Percentiles rank a stretch among this genome's conserved stretches.
Evolutionary conservation across 768 basidiomycete species (phyloP).

Genomic region (Calocybe indica): DNA sequence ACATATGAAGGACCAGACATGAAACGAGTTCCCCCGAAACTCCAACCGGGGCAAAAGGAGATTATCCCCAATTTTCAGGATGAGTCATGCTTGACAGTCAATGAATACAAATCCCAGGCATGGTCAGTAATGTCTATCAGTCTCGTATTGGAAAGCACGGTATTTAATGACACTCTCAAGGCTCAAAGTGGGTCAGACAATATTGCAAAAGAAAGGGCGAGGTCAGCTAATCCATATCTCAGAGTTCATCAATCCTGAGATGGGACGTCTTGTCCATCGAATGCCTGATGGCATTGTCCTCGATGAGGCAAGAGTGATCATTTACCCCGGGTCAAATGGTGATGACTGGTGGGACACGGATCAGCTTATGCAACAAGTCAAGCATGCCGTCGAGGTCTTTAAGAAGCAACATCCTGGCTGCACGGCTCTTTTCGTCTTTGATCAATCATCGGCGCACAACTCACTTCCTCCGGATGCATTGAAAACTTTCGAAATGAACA

Average conservation of each 20-base stretch:
- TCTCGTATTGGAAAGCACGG: not conserved
- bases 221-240: slow-evolving; percentile 29
- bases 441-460: slow-evolving; percentile 37
- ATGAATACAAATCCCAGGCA: slow-evolving; percentile 13
- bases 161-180: too few species aligned
- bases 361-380: slow-evolving; percentile 23
- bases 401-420: too few species aligned
- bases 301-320: slow-evolving; percentile 23
- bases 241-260: slow-evolving; percentile 23
- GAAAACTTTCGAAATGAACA: slow-evolving; percentile 37
- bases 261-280: slow-evolving; percentile 14
- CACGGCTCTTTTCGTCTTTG: slow-evolving; percentile 28
- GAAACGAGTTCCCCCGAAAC: slow-evolving; percentile 8
- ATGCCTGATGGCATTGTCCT: slow-evolving; percentile 12
- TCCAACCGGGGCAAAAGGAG: slow-evolving; percentile 15
- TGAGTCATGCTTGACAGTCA: slow-evolving; percentile 22
- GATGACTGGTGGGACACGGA: slow-evolving; percentile 28
- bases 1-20: slow-evolving; percentile 15
- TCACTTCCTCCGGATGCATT: slow-evolving; percentile 30
- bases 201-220: slow-evolving; percentile 20
- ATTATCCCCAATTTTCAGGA: slow-evolving; percentile 24
- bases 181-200: slow-evolving; percentile 11
- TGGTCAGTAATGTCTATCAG: not conserved
- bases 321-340: slow-evolving; percentile 22
- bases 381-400: too few species aligned